Evolutionary conservation across 495 filamentous ascomycete genomes (phyloP).

Genomic region (Aspergillus biplanus): DNA sequence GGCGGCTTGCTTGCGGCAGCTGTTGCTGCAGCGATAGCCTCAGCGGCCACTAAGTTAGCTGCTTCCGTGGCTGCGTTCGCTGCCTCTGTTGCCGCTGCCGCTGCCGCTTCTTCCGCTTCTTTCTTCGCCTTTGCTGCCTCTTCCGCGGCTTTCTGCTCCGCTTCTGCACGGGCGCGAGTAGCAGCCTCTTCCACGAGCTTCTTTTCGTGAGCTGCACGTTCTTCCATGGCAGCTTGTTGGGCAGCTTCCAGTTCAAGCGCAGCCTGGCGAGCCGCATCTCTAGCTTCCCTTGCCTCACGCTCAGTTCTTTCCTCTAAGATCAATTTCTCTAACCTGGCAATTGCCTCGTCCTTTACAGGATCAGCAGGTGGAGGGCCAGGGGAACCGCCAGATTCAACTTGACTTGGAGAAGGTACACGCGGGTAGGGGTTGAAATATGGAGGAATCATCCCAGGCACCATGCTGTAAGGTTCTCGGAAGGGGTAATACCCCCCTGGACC

Average conservation of each 20-base stretch:
- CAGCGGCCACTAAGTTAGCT: constrained; percentile 29
- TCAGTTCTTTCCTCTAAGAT: constrained; percentile 53
- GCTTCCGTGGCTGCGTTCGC: constrained; percentile 29
- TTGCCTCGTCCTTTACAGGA: constrained; percentile 53
- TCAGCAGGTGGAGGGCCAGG: constrained; percentile 34
- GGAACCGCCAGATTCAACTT: constrained; percentile 31
- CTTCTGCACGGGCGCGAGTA: constrained; percentile 49
- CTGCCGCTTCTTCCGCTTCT: constrained; percentile 40
- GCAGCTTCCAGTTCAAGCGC: constrained; percentile 51
- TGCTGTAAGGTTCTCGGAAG: constrained; percentile 44
- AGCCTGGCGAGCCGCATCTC: constrained; percentile 46
- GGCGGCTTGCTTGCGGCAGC: constrained; percentile 35
- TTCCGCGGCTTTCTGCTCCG: constrained; percentile 48
- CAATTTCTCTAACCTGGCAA: constrained; percentile 55
- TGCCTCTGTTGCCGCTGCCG: constrained; percentile 30
- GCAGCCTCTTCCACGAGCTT: constrained; percentile 47
- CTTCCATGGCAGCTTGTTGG: constrained; percentile 55
- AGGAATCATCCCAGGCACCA: constrained; percentile 47
- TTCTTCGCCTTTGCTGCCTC: constrained; percentile 37
- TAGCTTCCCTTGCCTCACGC: constrained; percentile 45
- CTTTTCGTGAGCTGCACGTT: constrained; percentile 48
- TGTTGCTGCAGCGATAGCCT: constrained; percentile 34
- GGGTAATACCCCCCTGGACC: constrained; percentile 45
- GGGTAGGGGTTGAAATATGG: constrained; percentile 42
- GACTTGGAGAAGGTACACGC: constrained; percentile 40